phyloP scores from a whole-genome alignment of 2,329 filamentous ascomycete species.

The Lachnellula suecica region DNA sequence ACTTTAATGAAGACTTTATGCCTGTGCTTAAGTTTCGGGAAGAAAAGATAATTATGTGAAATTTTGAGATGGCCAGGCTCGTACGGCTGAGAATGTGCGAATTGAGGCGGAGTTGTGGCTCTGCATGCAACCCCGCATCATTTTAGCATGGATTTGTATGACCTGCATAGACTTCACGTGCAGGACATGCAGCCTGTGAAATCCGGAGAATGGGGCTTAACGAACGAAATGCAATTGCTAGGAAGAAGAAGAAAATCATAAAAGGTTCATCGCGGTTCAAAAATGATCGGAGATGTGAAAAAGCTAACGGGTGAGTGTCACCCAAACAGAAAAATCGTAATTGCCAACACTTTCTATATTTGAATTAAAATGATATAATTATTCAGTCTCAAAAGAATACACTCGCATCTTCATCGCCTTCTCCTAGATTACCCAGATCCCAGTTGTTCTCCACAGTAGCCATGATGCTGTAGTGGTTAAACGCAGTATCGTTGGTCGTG shows the following conservation, averaged over 20 bases:
- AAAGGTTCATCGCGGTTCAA: too few relatives aligned
- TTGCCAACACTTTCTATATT: too few relatives aligned
- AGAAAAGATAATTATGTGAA: not conserved
- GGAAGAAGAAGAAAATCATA: too few relatives aligned
- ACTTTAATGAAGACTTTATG: not conserved
- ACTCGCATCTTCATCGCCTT: conserved; percentile 34
- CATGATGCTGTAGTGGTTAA: conserved; percentile 70
- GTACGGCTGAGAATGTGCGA: not conserved
- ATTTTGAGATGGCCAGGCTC: not conserved
- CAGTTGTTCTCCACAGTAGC: conserved; percentile 65
- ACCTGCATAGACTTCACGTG: not conserved
- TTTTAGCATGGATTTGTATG: not conserved
- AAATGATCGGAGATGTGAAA: too few relatives aligned
- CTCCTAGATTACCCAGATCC: conserved; percentile 63
- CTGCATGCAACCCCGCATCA: not conserved
- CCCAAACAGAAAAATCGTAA: too few relatives aligned
- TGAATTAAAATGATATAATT: not conserved
- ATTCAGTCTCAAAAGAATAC: conserved; percentile 2
- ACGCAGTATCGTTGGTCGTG: conserved; percentile 66
- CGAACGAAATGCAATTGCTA: too few relatives aligned
- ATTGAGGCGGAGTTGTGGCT: not conserved
- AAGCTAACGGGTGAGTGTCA: too few relatives aligned
- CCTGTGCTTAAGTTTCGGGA: not conserved
- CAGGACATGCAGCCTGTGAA: not conserved
- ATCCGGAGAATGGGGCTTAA: not conserved